Evolutionary conservation across 768 basidiomycete genomes (phyloP).

Genomic region (Phylloporus rhodoxanthus): DNA sequence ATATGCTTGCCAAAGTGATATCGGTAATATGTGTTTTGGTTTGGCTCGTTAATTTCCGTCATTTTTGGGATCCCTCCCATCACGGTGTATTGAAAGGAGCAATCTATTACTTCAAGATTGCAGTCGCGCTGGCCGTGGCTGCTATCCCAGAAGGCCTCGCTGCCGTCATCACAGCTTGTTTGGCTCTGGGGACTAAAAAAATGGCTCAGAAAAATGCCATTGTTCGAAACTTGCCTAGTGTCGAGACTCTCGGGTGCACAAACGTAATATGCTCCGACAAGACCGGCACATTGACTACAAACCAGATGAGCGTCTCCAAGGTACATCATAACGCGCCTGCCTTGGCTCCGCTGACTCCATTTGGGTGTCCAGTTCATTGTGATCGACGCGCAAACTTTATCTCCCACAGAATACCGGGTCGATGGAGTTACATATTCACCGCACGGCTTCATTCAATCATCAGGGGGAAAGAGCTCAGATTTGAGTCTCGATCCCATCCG

Average conservation of each 20-base stretch:
- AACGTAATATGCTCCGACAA: slow-evolving; percentile 99
- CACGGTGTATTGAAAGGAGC: slow-evolving; percentile 88
- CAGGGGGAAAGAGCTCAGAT: slow-evolving; percentile 59
- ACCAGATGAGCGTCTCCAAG: slow-evolving; percentile 93
- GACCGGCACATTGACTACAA: slow-evolving; percentile 93
- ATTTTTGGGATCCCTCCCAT: slow-evolving; percentile 95
- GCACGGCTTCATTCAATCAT: slow-evolving; percentile 61
- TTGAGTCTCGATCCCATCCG: slow-evolving; percentile 65
- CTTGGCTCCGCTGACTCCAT: slow-evolving; percentile 8
- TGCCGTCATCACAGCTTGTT: slow-evolving; percentile 94
- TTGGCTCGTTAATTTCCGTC: slow-evolving; percentile 94
- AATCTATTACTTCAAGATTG: slow-evolving; percentile 99
- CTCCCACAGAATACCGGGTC: slow-evolving; percentile 66
- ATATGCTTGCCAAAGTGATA: slow-evolving; percentile 96
- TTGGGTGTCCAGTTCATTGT: slow-evolving; percentile 60
- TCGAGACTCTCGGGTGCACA: slow-evolving; percentile 95
- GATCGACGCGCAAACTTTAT: slow-evolving; percentile 47
- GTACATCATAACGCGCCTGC: slow-evolving; percentile 31
- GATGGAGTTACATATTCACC: slow-evolving; percentile 94
- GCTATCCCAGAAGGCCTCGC: slow-evolving; percentile 99
- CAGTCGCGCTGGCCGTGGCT: slow-evolving; percentile 96
- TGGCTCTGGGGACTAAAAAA: slow-evolving; percentile 96
- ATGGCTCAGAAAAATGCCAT: slow-evolving; percentile 99
- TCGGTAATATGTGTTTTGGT: slow-evolving; percentile 94
- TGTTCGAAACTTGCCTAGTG: slow-evolving; percentile 91